Percentiles rank a stretch among this genome's conserved stretches.
phyloP scores from a whole-genome alignment of 495 filamentous ascomycete species.

The Cercophora sp. region DNA sequence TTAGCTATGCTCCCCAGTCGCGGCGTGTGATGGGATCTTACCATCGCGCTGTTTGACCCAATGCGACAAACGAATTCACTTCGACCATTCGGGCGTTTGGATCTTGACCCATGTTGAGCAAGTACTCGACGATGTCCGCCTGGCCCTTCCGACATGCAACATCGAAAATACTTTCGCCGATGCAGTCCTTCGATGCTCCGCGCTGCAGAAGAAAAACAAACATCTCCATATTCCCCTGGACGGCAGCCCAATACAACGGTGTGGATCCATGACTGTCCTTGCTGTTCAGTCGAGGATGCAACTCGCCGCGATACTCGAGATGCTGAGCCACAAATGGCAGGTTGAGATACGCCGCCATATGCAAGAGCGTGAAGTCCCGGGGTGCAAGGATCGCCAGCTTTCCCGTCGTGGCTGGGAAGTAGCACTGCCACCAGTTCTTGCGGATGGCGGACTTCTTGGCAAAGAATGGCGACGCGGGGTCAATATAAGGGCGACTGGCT shows the following conservation, averaged over 20 bases:
- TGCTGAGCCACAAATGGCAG: conserved; percentile 1
- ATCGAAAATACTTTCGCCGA: not conserved
- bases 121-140: not conserved
- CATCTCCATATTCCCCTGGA: conserved; percentile 3
- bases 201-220: conserved; percentile 5
- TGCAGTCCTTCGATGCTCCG: not conserved
- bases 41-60: not conserved
- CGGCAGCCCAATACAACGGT: not conserved
- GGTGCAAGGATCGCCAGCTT: not conserved
- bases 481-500: not conserved
- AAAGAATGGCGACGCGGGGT: conserved; percentile 1
- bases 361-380: not conserved
- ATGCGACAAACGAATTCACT: not conserved
- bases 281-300: not conserved
- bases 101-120: conserved; percentile 3
- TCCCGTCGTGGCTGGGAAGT: not conserved
- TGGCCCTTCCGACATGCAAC: conserved; percentile 4
- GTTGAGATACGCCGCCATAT: conserved; percentile 5
- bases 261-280: conserved; percentile 1
- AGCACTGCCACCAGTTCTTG: conserved; percentile 1
- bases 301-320: not conserved
- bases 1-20: not conserved
- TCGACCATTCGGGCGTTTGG: not conserved
- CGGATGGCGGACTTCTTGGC: conserved; percentile 1
- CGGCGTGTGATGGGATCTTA: not conserved